A percentile compares a stretch with the other conserved stretches of the same genome.
Conservation (phyloP, 768 basidiomycete genomes). For the Lactifluus hygrophoroides region DNA sequence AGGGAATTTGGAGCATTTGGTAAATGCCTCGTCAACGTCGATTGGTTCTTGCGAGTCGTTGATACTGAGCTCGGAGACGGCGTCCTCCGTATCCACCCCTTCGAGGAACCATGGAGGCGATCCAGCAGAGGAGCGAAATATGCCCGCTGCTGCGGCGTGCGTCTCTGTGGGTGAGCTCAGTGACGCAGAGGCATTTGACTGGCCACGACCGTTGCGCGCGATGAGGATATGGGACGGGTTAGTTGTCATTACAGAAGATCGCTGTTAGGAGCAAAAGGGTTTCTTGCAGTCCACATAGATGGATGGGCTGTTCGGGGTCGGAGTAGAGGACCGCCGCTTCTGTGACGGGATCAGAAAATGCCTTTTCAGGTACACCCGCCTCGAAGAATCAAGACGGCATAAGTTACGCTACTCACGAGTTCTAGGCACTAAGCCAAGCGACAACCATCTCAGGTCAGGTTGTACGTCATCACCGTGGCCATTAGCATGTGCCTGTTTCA, state of each 20-base stretch:
- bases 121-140: constrained; percentile 65
- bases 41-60: constrained; percentile 59
- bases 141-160: constrained; percentile 77
- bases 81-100: constrained; percentile 60
- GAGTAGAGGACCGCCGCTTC: not conserved
- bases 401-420: too few relatives aligned
- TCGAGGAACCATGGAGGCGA: constrained; percentile 77
- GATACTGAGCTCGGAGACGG: constrained; percentile 58
- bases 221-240: constrained; percentile 87
- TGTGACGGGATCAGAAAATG: not conserved
- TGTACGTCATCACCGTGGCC: too few relatives aligned
- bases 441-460: too few relatives aligned
- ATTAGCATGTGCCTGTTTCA: not conserved
- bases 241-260: constrained; percentile 39
- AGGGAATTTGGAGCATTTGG: constrained; percentile 54
- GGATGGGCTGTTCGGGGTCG: not conserved
- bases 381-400: too few relatives aligned
- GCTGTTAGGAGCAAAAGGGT: not conserved
- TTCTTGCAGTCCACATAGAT: not conserved
- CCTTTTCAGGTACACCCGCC: too few relatives aligned
- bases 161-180: constrained; percentile 83
- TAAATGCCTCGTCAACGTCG: constrained; percentile 76
- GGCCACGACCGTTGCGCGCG: constrained; percentile 73
- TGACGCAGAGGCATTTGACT: constrained; percentile 66
- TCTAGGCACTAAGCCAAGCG: too few relatives aligned